Base-by-base conservation (phyloP, 2,329 filamentous ascomycete genomes). In the Rutstroemia sp. region DNA sequence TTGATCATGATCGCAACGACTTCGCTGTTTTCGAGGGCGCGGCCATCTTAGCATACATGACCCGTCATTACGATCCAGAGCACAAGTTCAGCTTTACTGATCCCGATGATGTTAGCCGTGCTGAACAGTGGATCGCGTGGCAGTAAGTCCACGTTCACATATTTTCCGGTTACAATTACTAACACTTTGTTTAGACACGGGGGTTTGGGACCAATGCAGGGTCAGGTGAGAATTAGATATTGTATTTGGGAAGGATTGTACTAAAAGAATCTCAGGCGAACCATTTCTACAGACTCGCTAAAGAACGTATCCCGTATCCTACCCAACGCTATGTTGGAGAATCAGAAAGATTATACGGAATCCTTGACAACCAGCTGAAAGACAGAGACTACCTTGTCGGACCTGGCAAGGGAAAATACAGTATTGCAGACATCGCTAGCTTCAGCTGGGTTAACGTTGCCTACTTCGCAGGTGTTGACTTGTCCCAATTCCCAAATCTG, bases 271-370 rank as follows among this genome's bases (percentile, higher is more conserved):
- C 17, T n/a, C 87, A 91, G 69, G 83, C 86, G 57, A 86, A 87
- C 70, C 86, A 92, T 72, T 92, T 92, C 74, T 70, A 75, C 52
- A 78, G 81, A 42, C 84, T 85, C 64, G 81, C 86, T 4, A 81
- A 84, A 44, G 84, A 89, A 65, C 79, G 78, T 66, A 85, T 89
- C 65, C 76, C 83, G 50, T 92, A 90, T 69, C 83, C 78, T 49
- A 79, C 87, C 16, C 84, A 87, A 66, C 81, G 88, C 42, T 92
- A 92, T 70, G 76, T 86, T 53, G 89, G 87, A 65, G 89, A 92
- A 75, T 82, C 84, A 1, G 78, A 87, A 61, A 81, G 89, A 2
- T 76, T 92, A 1, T 92, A 91, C 71, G 79, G 84, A 23, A 76
- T 92, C 19, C 76, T 92, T 1, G 79, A 92, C 69, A 76, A 77